Base-by-base conservation (phyloP, 371 early-diverging fungal species). In the Saksenaea vasiformis region DNA sequence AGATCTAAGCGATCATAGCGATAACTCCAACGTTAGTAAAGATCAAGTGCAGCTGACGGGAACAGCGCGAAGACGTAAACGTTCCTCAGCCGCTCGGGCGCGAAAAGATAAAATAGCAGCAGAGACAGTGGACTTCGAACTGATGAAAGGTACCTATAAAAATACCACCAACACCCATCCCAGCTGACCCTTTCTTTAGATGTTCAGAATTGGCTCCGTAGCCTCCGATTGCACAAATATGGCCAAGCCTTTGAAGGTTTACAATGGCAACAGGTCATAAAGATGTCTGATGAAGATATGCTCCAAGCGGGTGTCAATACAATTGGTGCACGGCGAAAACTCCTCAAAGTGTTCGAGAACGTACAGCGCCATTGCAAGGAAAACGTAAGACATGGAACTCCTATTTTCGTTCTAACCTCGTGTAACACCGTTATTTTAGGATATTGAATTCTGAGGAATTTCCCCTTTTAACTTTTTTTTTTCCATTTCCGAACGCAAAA, bases 191-290 rank as follows among this genome's bases (percentile, higher is more conserved):
- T 64, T 37, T 13, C 37, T 19, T 39, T 47, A 90, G 97, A 98
- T 80, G 91, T 96, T 62, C 95, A 96, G 27, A 85, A 85, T 44
- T 98, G 97, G 97, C 82, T 98, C 58, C 84, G 94, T 56, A 88
- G 89, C 63, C 80, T 97, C 47, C 87, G 98, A 36, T 79, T 98
- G 67, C 98, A 98, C 82, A 98, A 97, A 80, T 98, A 98, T 79
- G 91, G 93, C 2, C 78, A 85, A 56, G 85, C 93, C 15, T 96
- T 98, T 79, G 89, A 92, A 39, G 90, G 88, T 14, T 85, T 94
- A 84, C 79, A 88, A 58, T 96, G 95, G 95, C 85, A 85, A 36
- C 91, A 92, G 35, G 91, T 97, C 41, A 86, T 98, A 55, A 85
- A 88, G 51, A 80, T 98, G 78, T 80, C 83, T 35, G 97, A 97